phyloP scores from a whole-genome alignment of 2,329 filamentous ascomycete genomes.

The Ploettnerulaceae sp. region DNA sequence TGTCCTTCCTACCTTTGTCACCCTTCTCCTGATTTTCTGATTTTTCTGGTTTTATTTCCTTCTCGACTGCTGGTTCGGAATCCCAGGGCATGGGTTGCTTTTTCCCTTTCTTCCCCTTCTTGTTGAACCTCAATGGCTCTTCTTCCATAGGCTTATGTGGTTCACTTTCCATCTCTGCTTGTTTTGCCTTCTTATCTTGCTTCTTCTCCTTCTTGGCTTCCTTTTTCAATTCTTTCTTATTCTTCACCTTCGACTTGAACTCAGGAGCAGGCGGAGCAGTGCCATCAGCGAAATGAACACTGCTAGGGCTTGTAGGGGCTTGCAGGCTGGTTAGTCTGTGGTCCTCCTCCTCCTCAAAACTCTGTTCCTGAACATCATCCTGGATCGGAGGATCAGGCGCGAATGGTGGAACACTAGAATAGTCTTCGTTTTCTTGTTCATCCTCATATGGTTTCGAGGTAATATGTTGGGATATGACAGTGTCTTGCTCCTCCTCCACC shows the following conservation, averaged over 20 bases:
- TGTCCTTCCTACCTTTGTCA: constrained; percentile 14
- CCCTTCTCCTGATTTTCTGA: constrained; percentile 5
- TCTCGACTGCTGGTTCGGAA: neutral
- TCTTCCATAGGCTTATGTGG: neutral
- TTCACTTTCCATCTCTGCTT: constrained; percentile 12
- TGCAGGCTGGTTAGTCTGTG: neutral
- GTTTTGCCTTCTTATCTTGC: constrained; percentile 11
- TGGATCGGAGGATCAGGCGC: constrained; percentile 10
- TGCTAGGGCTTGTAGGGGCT: constrained; percentile 3
- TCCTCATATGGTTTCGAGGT: constrained; percentile 1
- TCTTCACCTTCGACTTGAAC: constrained; percentile 13
- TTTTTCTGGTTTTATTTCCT: constrained; percentile 3
- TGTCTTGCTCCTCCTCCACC: constrained; percentile 3
- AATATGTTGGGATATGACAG: constrained; percentile 7
- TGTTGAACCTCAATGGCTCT: constrained; percentile 3
- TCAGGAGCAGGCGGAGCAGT: constrained; percentile 13
- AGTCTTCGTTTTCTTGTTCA: neutral
- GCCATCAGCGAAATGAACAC: constrained; percentile 19
- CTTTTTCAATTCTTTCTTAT: constrained; percentile 19
- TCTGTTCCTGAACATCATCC: constrained; percentile 6
- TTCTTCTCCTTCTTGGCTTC: constrained; percentile 16
- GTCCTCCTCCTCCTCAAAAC: constrained; percentile 1
- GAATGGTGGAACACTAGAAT: constrained; percentile 3
- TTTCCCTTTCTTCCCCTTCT: constrained; percentile 16
- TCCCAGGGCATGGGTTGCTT: constrained; percentile 4